Evolutionary conservation across 2,329 filamentous ascomycete genomes (phyloP), one percentile per base, ranked within the genome.

Genomic region (Paraphaeosphaeria minitans): DNA sequence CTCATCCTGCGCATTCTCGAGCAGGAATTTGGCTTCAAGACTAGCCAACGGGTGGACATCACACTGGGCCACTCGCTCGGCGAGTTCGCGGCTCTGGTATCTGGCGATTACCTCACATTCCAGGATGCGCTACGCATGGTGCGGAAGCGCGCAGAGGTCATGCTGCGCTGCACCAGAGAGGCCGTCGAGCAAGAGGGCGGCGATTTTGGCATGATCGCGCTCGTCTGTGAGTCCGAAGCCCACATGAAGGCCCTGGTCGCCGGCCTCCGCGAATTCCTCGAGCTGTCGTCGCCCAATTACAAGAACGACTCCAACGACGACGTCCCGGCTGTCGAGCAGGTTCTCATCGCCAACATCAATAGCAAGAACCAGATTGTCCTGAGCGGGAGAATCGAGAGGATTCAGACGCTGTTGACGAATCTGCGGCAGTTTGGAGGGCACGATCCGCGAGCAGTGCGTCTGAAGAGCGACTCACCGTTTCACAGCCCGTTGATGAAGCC

Each of bases 311-410:
- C 85, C 66, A 84, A 84, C 60, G 82, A 87, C 64, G 84, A 90
- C 65, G 78, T 88, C 31, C 89, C 91, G 19, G 87, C 92, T 3
- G 92, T 96, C 55, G 86, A 95, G 72, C 91, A 96, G 77, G 93
- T 97, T 52, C 82, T 90, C 66, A 93, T 98, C 67, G 94, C 93
- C 59, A 97, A 98, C 77, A 88, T 96, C 79, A 98, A 98, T 80
- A 92, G 89, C 75, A 95, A 93, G 80, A 97, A 97, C 74, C 94
- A 98, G 79, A 96, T 98, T 69, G 94, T 97, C 53, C 82, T 98
- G 53, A 95, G 91, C 72, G 94, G 94, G 37, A 94, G 88, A 76
- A 89, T 97, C 54, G 88, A 89, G 68, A 85, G 88, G 66, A 97
- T 97, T 75, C 88, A 87, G 69, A 89, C 88, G 57, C 86, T 97